A percentile compares a stretch with the other conserved stretches of the same genome.
Evolutionary conservation across 352 stramenopile genomes (phyloP).

Genomic region (Phytophthora hybrid): DNA sequence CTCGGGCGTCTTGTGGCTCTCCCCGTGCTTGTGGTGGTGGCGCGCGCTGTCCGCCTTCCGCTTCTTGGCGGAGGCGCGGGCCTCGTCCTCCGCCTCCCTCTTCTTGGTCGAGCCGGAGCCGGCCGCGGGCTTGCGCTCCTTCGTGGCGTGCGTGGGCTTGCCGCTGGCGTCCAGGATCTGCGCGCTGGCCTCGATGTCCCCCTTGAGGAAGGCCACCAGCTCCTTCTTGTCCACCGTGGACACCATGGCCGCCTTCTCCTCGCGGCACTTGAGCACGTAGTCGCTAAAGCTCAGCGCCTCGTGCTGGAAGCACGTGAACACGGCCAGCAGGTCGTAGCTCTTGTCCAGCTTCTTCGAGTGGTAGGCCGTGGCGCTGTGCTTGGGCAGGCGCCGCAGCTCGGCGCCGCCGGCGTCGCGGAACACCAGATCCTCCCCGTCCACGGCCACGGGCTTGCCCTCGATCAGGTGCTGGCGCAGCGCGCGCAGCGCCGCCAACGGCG

Average conservation of each 20-base stretch:
- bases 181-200: slow-evolving; percentile 80
- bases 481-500: slow-evolving; percentile 50
- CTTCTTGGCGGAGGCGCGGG: slow-evolving; percentile 50
- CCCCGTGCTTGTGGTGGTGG: slow-evolving; percentile 41
- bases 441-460: slow-evolving; percentile 62
- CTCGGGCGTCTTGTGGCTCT: slow-evolving; percentile 39
- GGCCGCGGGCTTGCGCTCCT: slow-evolving; percentile 12
- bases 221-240: slow-evolving; percentile 91
- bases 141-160: slow-evolving; percentile 11
- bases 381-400: slow-evolving; percentile 59
- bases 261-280: slow-evolving; percentile 86
- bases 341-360: slow-evolving; percentile 87
- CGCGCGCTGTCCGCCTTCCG: slow-evolving; percentile 29
- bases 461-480: slow-evolving; percentile 79
- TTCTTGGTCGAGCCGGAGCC: slow-evolving; percentile 14
- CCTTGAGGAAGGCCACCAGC: slow-evolving; percentile 85
- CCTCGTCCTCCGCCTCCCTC: slow-evolving; percentile 25
- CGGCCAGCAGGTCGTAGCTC: slow-evolving; percentile 83
- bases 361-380: slow-evolving; percentile 78
- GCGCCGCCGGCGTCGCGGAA: slow-evolving; percentile 61
- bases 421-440: slow-evolving; percentile 72
- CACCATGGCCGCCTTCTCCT: slow-evolving; percentile 82
- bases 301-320: slow-evolving; percentile 86
- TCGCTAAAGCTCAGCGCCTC: slow-evolving; percentile 77
- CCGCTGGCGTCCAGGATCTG: slow-evolving; percentile 64